Base-by-base conservation (phyloP, 352 stramenopile species). In the Globisporangium perplexum region DNA sequence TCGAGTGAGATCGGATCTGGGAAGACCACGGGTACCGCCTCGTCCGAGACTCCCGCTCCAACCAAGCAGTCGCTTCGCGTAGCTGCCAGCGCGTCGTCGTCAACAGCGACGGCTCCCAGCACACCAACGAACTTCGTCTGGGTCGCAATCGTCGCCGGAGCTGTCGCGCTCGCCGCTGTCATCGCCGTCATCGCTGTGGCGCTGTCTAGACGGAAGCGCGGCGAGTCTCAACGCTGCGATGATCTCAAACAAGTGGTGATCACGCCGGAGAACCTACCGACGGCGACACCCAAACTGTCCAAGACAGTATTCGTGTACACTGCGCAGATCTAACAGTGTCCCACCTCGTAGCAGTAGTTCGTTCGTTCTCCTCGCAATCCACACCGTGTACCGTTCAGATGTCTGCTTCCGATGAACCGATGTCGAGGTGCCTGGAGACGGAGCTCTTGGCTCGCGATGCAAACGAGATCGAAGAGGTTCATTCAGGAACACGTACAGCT, bases 221-320 rank as follows among this genome's bases (percentile, higher is more conserved):
- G 35, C 39, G 35, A 20, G 22, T 39, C 35, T 39, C 35, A 3
- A 18, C 35, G 7, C 17, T 42, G 24, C 47, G 22, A 50, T 24
- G 59, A 78, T 26, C 57, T 72, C 23, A 60, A 71, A 33, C 58
- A 78, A 50, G 59, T 78, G 26, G 61, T 77, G 33, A 72, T 81
- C 43, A 76, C 71, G 20, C 71, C 71, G n/a, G 74, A 61, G 3
- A 61, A 63, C 10, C 18, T 26, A 41, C 63, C 58, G 17, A 47
- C 48, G 5, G 48, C 42, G n/a, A 55, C 50, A 22, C 63, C 73
- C 18, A 66, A 63, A 20, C 41, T 65, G 45, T 72, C 59, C 6
- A 68, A 43, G 23, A 76, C 68, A 52, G 55, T 76, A 35, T 78
- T 76, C 45, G 66, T 81, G 44, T 81, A 81, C 51, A 81, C 71